These are phyloP conservation scores for Colletotrichum viniferum DNA, from an alignment of 2,329 filamentous ascomycete species.

Conservation along the genomic window DNA sequence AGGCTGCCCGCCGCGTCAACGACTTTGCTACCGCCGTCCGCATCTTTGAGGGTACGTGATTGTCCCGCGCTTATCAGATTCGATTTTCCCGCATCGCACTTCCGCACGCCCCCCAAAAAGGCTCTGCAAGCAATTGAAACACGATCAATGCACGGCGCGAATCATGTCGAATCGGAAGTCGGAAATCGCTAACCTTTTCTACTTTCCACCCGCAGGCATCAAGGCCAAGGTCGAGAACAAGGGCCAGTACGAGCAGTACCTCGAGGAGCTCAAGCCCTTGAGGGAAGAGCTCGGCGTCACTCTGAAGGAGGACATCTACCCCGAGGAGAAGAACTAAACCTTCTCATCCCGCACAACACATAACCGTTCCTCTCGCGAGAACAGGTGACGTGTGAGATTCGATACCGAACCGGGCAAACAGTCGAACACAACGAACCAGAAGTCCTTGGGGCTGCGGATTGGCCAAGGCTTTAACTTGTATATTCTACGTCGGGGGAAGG, in stretches of 20 bases:
- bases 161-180: neutral
- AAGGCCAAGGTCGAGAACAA: slow-evolving; percentile 99
- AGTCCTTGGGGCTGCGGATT: slow-evolving; percentile 1
- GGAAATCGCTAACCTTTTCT: neutral
- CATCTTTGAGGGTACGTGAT: slow-evolving; percentile 89
- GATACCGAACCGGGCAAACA: neutral
- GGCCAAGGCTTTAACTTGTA: slow-evolving; percentile 31
- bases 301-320: slow-evolving; percentile 93
- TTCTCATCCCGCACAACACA: neutral
- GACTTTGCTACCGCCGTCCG: slow-evolving; percentile 98
- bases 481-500: slow-evolving; percentile 34
- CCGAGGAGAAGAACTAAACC: slow-evolving; percentile 57
- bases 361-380: neutral
- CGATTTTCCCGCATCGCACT: neutral
- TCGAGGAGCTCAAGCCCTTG: slow-evolving; percentile 89
- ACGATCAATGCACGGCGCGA: neutral
- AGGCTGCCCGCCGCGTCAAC: slow-evolving; percentile 94
- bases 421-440: neutral
- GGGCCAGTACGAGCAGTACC: slow-evolving; percentile 95
- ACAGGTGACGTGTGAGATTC: neutral
- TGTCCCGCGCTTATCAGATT: slow-evolving; percentile 28
- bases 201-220: slow-evolving; percentile 66
- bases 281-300: slow-evolving; percentile 91
- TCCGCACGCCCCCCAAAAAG: neutral
- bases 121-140: neutral